Evolutionary conservation across 2,329 filamentous ascomycete species (phyloP), one percentile per base, ranked within the genome.

Genomic region (Cladosporium phlei): DNA sequence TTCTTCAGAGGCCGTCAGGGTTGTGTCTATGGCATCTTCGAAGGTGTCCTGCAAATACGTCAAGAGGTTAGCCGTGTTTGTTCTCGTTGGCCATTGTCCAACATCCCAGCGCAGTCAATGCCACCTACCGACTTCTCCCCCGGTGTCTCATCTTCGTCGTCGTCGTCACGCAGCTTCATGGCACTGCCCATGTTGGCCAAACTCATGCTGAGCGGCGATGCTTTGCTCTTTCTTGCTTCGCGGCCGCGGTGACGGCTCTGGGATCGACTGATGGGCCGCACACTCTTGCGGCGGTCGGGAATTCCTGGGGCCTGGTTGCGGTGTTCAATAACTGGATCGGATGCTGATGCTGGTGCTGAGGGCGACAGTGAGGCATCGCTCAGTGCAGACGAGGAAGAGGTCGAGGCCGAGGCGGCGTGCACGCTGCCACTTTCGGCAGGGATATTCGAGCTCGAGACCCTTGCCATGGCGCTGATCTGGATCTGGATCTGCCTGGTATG

Each of bases 21-120:
- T 55, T 40, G 75, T 78, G 66, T 87, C 85, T 56, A 80, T 71
- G 46, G 87, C 88, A 73, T 95, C 88, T 69, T 54, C 88, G 61
- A 94, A 95, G 12, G 78, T 79, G 59, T 90, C 84, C 83, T 88
- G 63, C 25, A 11, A n/a, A 16, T 19, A 22, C 11, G 33, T 39
- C 27, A 39, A 12, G 24, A 19, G 21, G 25, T 48, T 22, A 48
- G 46, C 20, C n/a, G n/a, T n/a, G n/a, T n/a, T n/a, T n/a, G n/a
- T n/a, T n/a, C 10, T 30, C 32, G 27, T 24, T 32, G 30, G 16
- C 12, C 24, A 32, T 10, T 14, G 8, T 17, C 7, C 19, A n/a
- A 17, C 3, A 20, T 33, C 17, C 19, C 25, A 21, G 21, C 22
- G 17, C 28, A 22, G 27, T 16, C 14, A 12, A 12, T 25, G 12